phyloP scores from a whole-genome alignment of 1,284 basidiomycete species.

The Neolentinus lepideus region DNA sequence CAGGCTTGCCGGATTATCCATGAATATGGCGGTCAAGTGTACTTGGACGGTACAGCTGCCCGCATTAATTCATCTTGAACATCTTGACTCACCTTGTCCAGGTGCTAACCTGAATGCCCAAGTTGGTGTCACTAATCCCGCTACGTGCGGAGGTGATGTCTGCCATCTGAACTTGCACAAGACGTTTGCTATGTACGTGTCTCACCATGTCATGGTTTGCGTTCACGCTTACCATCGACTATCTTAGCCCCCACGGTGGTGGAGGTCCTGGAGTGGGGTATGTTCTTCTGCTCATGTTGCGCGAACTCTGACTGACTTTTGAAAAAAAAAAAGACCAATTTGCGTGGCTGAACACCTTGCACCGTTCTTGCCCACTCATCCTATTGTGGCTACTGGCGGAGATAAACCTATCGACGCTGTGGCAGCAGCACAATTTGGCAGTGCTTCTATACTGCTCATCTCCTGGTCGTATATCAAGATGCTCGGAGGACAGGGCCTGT shows the following conservation, averaged over 20 bases:
- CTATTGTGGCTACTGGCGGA: slow-evolving; percentile 65
- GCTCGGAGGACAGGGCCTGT: slow-evolving; percentile 88
- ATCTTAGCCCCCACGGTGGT: slow-evolving; percentile 83
- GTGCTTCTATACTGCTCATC: slow-evolving; percentile 92
- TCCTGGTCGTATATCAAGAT: slow-evolving; percentile 99
- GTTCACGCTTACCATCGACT: slow-evolving; percentile 12
- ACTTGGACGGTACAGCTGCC: slow-evolving; percentile 69
- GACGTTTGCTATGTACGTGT: slow-evolving; percentile 79
- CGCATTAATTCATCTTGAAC: background rate
- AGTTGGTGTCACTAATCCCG: slow-evolving; percentile 93
- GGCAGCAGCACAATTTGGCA: slow-evolving; percentile 89
- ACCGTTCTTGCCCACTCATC: slow-evolving; percentile 93
- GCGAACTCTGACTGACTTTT: slow-evolving; percentile 6
- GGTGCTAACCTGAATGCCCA: slow-evolving; percentile 95
- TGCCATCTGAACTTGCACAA: slow-evolving; percentile 99
- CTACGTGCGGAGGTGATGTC: slow-evolving; percentile 93
- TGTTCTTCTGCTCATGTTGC: slow-evolving; percentile 14
- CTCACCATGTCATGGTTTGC: background rate
- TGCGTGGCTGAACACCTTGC: slow-evolving; percentile 91
- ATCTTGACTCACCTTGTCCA: slow-evolving; percentile 12
- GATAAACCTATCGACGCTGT: slow-evolving; percentile 80
- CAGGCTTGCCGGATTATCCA: slow-evolving; percentile 92
- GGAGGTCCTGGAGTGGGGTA: slow-evolving; percentile 93
- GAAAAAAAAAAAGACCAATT: slow-evolving; percentile 73
- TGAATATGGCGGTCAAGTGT: slow-evolving; percentile 94